These are phyloP conservation scores for Albugo candida DNA, from an alignment of 352 stramenopile species.

Conservation along the genomic window DNA sequence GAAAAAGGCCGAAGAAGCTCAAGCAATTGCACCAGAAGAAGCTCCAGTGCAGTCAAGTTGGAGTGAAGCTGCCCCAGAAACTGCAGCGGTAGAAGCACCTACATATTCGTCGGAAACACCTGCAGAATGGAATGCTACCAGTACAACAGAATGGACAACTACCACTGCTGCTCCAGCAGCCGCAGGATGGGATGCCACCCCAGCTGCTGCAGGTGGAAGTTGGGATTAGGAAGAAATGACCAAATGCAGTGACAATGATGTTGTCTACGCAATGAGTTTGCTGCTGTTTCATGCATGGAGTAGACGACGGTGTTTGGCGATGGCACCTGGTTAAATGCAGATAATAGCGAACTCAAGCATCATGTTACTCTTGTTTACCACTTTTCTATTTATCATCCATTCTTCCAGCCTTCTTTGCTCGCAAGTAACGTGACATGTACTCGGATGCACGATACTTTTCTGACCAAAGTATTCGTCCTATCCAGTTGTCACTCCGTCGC, in stretches of 20 bases:
- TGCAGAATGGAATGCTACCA: slow-evolving; percentile 43
- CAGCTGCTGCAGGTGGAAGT: slow-evolving; percentile 16
- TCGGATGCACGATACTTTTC: slow-evolving; percentile 64
- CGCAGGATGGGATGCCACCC: slow-evolving; percentile 30
- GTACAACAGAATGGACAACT: slow-evolving; percentile 50
- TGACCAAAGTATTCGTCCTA: slow-evolving; percentile 63
- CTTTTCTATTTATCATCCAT: no score
- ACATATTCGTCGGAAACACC: slow-evolving; percentile 23
- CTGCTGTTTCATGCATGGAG: slow-evolving; percentile 44
- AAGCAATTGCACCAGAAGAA: slow-evolving; percentile 73
- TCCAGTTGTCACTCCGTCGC: slow-evolving; percentile 25
- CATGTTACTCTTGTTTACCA: no score
- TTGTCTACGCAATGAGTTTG: not conserved
- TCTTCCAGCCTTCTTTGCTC: slow-evolving; percentile 29
- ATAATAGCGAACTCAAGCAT: no score
- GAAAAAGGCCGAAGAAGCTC: slow-evolving; percentile 97
- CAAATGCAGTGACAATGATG: no score
- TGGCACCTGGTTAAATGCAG: slow-evolving; percentile 74
- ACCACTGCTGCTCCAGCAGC: slow-evolving; percentile 20
- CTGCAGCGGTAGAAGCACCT: slow-evolving; percentile 23
- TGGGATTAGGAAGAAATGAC: slow-evolving; percentile 58
- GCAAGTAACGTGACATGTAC: slow-evolving; percentile 74
- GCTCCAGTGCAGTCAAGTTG: slow-evolving; percentile 43
- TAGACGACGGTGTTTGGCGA: slow-evolving; percentile 86
- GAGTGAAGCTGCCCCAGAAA: slow-evolving; percentile 28